These are phyloP conservation scores for Leccinum barrowsii DNA, from an alignment of 768 basidiomycete genomes.

Conservation along the genomic window DNA sequence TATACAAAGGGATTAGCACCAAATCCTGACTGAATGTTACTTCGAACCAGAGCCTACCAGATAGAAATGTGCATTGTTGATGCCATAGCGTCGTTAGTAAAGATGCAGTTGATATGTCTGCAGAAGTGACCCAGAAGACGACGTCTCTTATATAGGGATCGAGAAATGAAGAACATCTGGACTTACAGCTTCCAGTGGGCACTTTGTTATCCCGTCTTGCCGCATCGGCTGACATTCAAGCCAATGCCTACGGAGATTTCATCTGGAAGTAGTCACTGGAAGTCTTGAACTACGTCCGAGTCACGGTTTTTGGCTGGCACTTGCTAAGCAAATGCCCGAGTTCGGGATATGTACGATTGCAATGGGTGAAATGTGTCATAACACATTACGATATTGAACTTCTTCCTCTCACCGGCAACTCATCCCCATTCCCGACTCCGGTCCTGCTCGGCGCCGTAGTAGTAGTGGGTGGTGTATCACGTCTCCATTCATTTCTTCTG, in stretches of 20 bases:
- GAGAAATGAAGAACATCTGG: not conserved
- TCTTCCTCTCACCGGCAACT: no score
- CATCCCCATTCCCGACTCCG: no score
- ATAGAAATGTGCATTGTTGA: conserved; percentile 15
- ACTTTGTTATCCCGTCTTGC: not conserved
- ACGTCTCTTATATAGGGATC: not conserved
- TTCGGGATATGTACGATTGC: not conserved
- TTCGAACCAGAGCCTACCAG: conserved; percentile 6
- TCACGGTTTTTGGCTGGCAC: not conserved
- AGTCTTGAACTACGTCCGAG: not conserved
- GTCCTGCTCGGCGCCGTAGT: no score
- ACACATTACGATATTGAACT: no score
- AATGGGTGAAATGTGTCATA: not conserved
- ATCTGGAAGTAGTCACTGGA: not conserved
- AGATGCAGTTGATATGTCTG: not conserved
- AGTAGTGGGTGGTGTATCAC: no score
- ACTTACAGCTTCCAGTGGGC: not conserved
- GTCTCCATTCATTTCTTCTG: no score
- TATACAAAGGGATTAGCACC: conserved; percentile 15
- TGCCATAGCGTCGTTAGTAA: conserved; percentile 1
- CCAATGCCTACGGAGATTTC: not conserved
- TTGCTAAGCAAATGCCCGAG: not conserved
- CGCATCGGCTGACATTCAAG: not conserved
- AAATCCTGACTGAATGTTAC: not conserved
- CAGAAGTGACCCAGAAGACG: not conserved